Conservation (phyloP, 371 early-diverging fungal genomes). For the Saksenaea vasiformis region DNA sequence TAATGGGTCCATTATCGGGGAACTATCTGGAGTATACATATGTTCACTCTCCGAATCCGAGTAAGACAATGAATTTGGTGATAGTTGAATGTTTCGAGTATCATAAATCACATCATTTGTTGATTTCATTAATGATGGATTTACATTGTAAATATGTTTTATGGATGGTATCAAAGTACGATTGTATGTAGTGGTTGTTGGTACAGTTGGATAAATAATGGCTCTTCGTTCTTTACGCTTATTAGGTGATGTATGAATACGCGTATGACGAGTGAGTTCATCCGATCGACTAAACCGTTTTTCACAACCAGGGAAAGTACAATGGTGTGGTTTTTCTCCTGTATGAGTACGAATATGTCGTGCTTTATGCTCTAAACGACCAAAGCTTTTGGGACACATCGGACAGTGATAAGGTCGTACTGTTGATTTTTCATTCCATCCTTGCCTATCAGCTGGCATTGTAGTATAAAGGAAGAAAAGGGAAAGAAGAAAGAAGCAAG, state of each 20-base stretch:
- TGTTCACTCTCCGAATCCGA: slow-evolving; percentile 41
- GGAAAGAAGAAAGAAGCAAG: not conserved
- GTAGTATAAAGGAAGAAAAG: not conserved
- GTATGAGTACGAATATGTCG: slow-evolving; percentile 92
- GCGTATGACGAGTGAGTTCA: slow-evolving; percentile 84
- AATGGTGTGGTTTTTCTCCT: slow-evolving; percentile 88
- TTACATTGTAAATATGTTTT: not conserved
- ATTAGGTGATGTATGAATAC: slow-evolving; percentile 65
- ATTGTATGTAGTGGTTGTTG: not conserved
- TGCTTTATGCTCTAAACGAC: slow-evolving; percentile 78
- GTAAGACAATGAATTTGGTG: slow-evolving; percentile 16
- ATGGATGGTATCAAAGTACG: not conserved
- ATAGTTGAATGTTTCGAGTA: slow-evolving; percentile 21
- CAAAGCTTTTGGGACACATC: slow-evolving; percentile 68
- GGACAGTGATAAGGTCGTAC: slow-evolving; percentile 70
- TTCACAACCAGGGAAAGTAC: slow-evolving; percentile 75
- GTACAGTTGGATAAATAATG: slow-evolving; percentile 9
- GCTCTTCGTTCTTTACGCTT: slow-evolving; percentile 28
- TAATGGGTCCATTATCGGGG: slow-evolving; percentile 33
- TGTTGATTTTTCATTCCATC: not conserved
- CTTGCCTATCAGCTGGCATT: not conserved
- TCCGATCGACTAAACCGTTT: slow-evolving; percentile 90
- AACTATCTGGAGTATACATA: slow-evolving; percentile 44
- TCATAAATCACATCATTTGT: slow-evolving; percentile 11
- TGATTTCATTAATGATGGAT: slow-evolving; percentile 5